Percentiles rank a stretch among this genome's conserved stretches.
Evolutionary conservation across 139 green algal genomes (phyloP).

Genomic region (Closterium sp.): DNA sequence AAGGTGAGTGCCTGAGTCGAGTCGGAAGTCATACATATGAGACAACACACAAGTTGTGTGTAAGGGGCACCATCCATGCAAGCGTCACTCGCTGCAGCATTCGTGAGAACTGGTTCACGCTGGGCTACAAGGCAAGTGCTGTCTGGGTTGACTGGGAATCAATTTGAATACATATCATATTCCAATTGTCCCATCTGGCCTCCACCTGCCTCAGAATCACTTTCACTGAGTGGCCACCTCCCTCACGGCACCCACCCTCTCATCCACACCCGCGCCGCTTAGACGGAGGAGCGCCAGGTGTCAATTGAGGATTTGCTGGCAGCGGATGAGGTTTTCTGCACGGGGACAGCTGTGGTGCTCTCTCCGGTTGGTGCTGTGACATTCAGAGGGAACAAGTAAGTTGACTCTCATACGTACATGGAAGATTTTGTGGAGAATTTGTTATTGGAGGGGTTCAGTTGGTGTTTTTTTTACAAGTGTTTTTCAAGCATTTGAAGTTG

Average conservation of each 20-base stretch:
- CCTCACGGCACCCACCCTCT: neutral
- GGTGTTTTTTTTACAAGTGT: no score
- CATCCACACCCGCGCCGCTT: neutral
- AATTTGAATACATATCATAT: no score
- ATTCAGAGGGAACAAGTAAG: constrained; percentile 60
- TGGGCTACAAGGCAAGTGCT: constrained; percentile 55
- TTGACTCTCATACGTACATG: neutral
- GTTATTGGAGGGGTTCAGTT: no score
- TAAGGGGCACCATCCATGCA: constrained; percentile 73
- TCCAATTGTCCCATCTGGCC: no score
- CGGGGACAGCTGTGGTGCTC: constrained; percentile 95
- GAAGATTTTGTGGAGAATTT: no score
- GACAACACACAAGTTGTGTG: no score
- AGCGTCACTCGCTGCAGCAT: constrained; percentile 78
- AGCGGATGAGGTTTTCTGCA: constrained; percentile 61
- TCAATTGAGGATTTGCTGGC: constrained; percentile 66
- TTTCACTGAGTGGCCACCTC: no score
- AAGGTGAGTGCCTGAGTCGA: neutral
- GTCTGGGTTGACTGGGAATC: no score
- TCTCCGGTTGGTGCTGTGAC: constrained; percentile 91
- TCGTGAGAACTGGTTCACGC: constrained; percentile 75
- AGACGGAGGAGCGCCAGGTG: constrained; percentile 78
- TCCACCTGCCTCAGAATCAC: no score
- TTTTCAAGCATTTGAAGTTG: no score
- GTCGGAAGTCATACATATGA: no score